Evolutionary conservation across 2,329 filamentous ascomycete species (phyloP).

Genomic region (Podosphaera aphanis): DNA sequence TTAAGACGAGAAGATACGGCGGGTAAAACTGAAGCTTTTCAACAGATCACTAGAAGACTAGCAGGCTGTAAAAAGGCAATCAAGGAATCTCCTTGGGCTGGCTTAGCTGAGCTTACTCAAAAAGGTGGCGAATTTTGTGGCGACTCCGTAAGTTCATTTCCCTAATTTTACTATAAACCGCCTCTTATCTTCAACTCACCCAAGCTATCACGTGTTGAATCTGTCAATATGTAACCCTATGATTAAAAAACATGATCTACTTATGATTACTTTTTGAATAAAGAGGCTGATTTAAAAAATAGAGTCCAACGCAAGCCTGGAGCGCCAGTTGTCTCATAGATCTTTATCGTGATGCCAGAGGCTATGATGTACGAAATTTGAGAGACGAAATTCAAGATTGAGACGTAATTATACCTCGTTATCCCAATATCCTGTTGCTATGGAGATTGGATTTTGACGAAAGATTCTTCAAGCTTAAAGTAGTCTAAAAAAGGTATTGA

Average conservation of each 20-base stretch:
- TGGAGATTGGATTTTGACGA: too few species aligned
- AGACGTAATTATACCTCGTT: too few species aligned
- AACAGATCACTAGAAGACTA: slow-evolving; percentile 72
- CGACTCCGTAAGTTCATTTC: slow-evolving; percentile 63
- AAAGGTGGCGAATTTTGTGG: slow-evolving; percentile 61
- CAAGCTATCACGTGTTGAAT: background rate
- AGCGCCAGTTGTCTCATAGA: slow-evolving; percentile 86
- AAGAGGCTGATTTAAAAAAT: slow-evolving; percentile 2
- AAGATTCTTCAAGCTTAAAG: too few species aligned
- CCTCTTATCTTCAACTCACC: background rate
- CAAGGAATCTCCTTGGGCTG: slow-evolving; percentile 60
- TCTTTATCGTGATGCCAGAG: slow-evolving; percentile 66
- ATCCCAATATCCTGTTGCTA: too few species aligned
- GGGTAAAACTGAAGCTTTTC: slow-evolving; percentile 52
- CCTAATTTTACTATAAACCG: slow-evolving; percentile 2
- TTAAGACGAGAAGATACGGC: slow-evolving; percentile 38
- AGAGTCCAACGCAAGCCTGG: slow-evolving; percentile 93
- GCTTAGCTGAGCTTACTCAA: slow-evolving; percentile 79
- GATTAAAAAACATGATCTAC: background rate
- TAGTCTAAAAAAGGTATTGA: too few species aligned
- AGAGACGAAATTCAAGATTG: too few species aligned
- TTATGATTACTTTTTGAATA: background rate
- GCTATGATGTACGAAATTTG: too few species aligned
- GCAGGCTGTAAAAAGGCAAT: slow-evolving; percentile 71
- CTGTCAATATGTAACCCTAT: slow-evolving; percentile 2